Base-by-base conservation (phyloP, 129 eudicot genomes). In the Artemisia tridentata region DNA sequence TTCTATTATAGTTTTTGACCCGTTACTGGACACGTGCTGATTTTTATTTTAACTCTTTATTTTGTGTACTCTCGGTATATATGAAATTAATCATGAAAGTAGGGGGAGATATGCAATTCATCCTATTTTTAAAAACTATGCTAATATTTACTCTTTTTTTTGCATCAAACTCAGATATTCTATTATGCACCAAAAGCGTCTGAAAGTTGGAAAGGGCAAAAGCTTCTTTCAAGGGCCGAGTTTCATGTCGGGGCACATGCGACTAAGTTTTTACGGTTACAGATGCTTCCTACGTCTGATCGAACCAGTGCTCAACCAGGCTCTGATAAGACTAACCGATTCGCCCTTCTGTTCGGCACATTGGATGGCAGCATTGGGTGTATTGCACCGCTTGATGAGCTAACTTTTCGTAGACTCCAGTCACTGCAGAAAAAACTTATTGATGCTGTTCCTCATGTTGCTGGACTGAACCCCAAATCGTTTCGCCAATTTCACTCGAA, bases 171-270 rank as follows among this genome's bases (percentile, higher is more conserved):
- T 50, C 76, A 93, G 96, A 86, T 90, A 76, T 87, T 90, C 75
- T 93, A 88, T 63, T 93, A 90, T 69, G 97, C 99, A 47, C 99
- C 99, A 17, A 93, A 93, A 74, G 79, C 77, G 84, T 85, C 91
- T 2, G 96, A 93, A 71, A 93, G 99, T 69, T 90, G 99, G 99
- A 93, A 93, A 87, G 99, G 99, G 65, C 99, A 93, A 72, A 93
- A 93, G 25, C 96, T 93, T 66, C 92, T 93, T 41, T 85, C 97
- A 27, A 80, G 99, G 79, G 99, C 99, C 0, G 99, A 90, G 86
- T 93, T 93, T 50, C 97, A 93, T 63, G 86, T 90, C 11, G 99
- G 97, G 53, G 88, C 99, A 23, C 99, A 90, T 14, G 92, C 87
- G 70, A 89, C 99, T 3, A 93, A 90, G 71, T 93, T 90, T 80